Conservation (phyloP, 495 filamentous ascomycete species). For the Annulohypoxylon stygium region DNA sequence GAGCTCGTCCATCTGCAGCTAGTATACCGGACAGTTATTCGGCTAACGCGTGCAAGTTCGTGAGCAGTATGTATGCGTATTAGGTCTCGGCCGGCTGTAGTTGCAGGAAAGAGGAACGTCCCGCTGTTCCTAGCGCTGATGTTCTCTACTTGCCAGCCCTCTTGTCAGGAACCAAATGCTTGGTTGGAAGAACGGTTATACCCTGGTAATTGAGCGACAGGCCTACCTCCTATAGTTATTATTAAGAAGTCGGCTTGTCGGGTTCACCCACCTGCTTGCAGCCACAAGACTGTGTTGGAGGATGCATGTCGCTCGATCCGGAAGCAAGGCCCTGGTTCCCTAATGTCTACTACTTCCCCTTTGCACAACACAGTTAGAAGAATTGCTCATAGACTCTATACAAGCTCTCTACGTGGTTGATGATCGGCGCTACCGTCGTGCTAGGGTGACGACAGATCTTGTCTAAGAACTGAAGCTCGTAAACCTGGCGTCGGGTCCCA, state of each 20-base stretch:
- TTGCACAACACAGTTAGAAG: conserved; percentile 31
- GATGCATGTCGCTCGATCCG: conserved; percentile 49
- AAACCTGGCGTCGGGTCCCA: conserved; percentile 40
- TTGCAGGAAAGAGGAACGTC: conserved; percentile 40
- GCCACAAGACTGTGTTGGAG: conserved; percentile 42
- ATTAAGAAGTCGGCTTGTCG: conserved; percentile 43
- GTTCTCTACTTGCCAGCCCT: conserved; percentile 25
- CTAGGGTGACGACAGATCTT: conserved; percentile 46
- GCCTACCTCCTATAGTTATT: conserved; percentile 33
- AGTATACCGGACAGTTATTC: conserved; percentile 34
- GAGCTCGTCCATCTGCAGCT: conserved; percentile 39
- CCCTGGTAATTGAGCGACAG: conserved; percentile 36
- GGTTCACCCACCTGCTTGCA: conserved; percentile 45
- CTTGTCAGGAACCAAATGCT: conserved; percentile 41
- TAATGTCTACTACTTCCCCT: conserved; percentile 35
- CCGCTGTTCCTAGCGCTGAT: conserved; percentile 43
- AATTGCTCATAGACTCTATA: conserved; percentile 32
- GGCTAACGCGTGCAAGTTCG: conserved; percentile 35
- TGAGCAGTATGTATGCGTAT: conserved; percentile 32
- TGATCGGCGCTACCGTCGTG: conserved; percentile 41
- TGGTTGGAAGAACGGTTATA: conserved; percentile 36
- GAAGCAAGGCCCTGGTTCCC: conserved; percentile 41
- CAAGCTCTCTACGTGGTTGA: conserved; percentile 38
- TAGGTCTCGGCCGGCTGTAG: conserved; percentile 39
- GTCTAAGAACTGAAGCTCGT: conserved; percentile 44